phyloP scores from a whole-genome alignment of 2,329 filamentous ascomycete species.

The Colletotrichum magnum region DNA sequence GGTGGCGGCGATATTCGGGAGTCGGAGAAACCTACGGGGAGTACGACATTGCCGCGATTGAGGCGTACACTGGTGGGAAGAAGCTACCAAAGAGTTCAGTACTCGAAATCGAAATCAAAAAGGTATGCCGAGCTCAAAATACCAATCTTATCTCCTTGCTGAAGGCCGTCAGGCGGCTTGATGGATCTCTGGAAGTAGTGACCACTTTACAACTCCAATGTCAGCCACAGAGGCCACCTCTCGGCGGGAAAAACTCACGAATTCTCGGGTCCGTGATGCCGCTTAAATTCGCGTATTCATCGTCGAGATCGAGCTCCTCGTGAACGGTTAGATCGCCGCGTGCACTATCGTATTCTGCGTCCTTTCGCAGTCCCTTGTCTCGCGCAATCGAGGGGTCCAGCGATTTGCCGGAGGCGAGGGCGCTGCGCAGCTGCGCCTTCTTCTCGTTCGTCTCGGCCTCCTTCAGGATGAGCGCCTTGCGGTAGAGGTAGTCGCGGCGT shows the following conservation, averaged over 20 bases:
- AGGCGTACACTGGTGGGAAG: slow-evolving; percentile 86
- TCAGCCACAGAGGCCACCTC: not conserved
- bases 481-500: slow-evolving; percentile 75
- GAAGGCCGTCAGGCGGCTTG: slow-evolving; percentile 87
- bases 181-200: slow-evolving; percentile 91
- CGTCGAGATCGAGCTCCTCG: slow-evolving; percentile 82
- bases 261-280: slow-evolving; percentile 83
- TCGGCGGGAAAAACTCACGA: not conserved
- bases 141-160: slow-evolving; percentile 87
- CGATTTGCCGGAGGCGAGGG: slow-evolving; percentile 90
- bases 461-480: slow-evolving; percentile 86
- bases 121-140: not conserved
- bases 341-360: too few relatives aligned
- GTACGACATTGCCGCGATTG: slow-evolving; percentile 91
- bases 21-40: slow-evolving; percentile 65
- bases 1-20: not conserved
- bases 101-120: not conserved
- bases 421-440: slow-evolving; percentile 86
- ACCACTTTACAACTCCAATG: slow-evolving; percentile 2
- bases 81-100: slow-evolving; percentile 49
- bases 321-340: slow-evolving; percentile 71
- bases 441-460: slow-evolving; percentile 96
- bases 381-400: slow-evolving; percentile 86
- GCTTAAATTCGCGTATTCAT: slow-evolving; percentile 80
- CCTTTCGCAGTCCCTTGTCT: slow-evolving; percentile 71